Percentiles rank a stretch among this genome's conserved stretches.
Evolutionary conservation across 192 early-diverging fungal species (phyloP).

Genomic region (Thamnidium elegans): DNA sequence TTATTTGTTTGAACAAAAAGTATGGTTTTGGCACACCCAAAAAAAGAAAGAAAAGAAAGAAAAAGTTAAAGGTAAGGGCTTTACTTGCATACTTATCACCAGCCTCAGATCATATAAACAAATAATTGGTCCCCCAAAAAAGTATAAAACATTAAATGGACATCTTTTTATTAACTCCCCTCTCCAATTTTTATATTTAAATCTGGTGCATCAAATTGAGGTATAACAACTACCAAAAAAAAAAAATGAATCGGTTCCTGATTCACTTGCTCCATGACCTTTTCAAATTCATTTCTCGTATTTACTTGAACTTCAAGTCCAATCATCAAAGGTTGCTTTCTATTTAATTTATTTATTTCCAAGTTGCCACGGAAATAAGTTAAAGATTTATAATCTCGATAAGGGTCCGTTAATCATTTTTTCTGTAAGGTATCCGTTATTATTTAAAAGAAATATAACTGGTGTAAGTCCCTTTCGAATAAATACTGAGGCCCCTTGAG

Average conservation of each 20-base stretch:
- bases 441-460: conserved; percentile 51
- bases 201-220: conserved; percentile 41
- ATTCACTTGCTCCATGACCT: conserved; percentile 30
- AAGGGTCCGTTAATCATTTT: conserved; percentile 41
- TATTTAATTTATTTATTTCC: conserved; percentile 17
- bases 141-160: no score
- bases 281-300: conserved; percentile 38
- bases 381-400: conserved; percentile 42
- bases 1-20: no score
- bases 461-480: conserved; percentile 45
- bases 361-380: conserved; percentile 40
- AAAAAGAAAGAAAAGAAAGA: no score
- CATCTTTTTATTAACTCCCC: no score
- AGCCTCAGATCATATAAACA: no score
- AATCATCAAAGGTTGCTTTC: background rate
- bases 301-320: conserved; percentile 31
- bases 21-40: no score
- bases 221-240: conserved; percentile 46
- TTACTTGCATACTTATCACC: no score
- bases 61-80: no score
- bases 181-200: no score
- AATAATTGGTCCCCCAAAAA: no score
- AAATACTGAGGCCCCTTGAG: conserved; percentile 46
- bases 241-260: conserved; percentile 42
- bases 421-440: conserved; percentile 52